Evolutionary conservation across 23 red algal species (phyloP).

Genomic region (Gracilaria caudata): DNA sequence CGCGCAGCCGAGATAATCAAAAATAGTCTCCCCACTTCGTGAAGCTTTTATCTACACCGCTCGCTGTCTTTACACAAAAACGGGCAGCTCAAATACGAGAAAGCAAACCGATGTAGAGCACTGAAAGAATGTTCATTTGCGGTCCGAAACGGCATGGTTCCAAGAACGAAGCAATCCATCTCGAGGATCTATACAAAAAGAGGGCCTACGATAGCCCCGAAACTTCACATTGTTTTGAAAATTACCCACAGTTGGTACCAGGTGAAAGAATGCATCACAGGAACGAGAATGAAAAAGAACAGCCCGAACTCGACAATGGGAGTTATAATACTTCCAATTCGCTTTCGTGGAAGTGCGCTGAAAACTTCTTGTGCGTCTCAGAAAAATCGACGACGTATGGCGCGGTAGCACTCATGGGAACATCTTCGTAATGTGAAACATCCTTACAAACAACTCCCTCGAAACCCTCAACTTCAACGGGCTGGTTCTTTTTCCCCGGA

Average conservation of each 20-base stretch:
- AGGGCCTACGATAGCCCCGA: not conserved
- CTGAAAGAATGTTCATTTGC: not conserved
- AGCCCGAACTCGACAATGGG: not conserved
- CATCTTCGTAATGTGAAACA: conserved; percentile 30
- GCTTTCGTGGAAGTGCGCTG: conserved; percentile 62
- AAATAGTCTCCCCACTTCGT: not conserved
- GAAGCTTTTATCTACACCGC: not conserved
- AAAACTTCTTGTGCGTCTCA: conserved; percentile 48
- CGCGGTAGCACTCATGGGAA: conserved; percentile 40
- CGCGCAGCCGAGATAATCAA: not conserved
- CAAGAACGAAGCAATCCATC: conserved; percentile 13
- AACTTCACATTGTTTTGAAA: not conserved
- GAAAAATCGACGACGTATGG: conserved; percentile 58
- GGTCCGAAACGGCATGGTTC: not conserved
- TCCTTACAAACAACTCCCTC: conserved; percentile 58
- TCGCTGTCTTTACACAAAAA: not conserved
- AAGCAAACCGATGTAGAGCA: not conserved
- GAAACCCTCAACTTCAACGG: conserved; percentile 44
- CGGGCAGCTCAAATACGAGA: not conserved
- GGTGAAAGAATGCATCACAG: not conserved
- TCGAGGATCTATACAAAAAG: not conserved
- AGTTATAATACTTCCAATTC: conserved; percentile 63
- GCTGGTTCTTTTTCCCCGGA: conserved; percentile 35
- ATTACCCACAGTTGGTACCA: not conserved
- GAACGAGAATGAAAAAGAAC: not conserved